Base-by-base conservation (phyloP, 1,284 basidiomycete species). In the Earliella scabrosa region DNA sequence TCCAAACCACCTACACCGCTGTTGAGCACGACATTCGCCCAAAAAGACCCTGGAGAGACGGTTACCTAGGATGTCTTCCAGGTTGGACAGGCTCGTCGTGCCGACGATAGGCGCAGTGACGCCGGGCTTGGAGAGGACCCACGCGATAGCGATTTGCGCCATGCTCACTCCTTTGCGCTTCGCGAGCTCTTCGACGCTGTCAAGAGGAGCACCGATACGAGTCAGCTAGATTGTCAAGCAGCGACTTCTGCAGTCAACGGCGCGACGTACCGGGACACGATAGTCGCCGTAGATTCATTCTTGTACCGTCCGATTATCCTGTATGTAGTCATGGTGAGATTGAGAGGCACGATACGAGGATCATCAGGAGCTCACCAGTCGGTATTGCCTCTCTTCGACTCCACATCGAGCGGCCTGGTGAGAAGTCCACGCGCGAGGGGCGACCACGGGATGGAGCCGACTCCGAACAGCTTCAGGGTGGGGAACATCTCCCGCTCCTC, bases 101-200 rank as follows among this genome's bases (percentile, higher is more conserved):
- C 83, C 82, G 14, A 84, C 74, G 61, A 85, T 82, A 2, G 82
- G 82, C 10, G 82, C 81, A 18, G 77, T 73, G 10, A 84, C 77
- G 41, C 68, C 77, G 0, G 56, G 57, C 55, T 60, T 60, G 9
- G 61, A 27, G 21, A 62, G 46, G 31, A 58, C 32, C 58, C 61
- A 63, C 9, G 61, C 58, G 4, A 45, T 50, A 1, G 65, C 40
- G 32, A 65, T 49, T 48, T 69, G 68, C 16, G 69, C 67, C 69
- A 69, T 70, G 52, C 59, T 65, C 7, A 62, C 45, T 34, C 60
- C 56, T 46, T 65, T 68, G 65, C 75, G 73, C 62, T 75, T 73
- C 11, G 80, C 77, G 20, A 82, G 58, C 57, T 76, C 71, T 59
- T 79, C 76, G 41, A 81, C 73, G 11, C 74, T 70, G 29, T n/a